phyloP scores from a whole-genome alignment of 305 asterid species.

The Caryopteris hybrid region DNA sequence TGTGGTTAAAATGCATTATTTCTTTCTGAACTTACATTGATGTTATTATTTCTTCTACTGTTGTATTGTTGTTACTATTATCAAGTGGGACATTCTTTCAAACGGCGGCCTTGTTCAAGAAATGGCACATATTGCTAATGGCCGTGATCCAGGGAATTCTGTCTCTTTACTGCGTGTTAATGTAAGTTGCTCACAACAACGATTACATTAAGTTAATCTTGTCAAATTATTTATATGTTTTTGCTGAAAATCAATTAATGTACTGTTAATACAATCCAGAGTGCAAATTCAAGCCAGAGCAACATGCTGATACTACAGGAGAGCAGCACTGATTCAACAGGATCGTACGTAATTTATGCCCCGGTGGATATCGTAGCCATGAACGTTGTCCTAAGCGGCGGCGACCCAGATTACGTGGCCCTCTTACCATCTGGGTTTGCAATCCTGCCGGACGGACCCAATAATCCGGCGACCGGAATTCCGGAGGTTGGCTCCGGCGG shows the following conservation, averaged over 20 bases:
- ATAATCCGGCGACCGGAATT: conserved; percentile 18
- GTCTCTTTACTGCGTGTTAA: conserved; percentile 84
- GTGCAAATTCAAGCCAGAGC: conserved; percentile 89
- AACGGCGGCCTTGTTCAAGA: conserved; percentile 97
- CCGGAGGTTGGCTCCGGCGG: conserved; percentile 62
- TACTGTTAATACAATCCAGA: conserved; percentile 41
- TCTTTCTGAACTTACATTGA: too few relatives aligned
- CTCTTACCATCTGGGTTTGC: conserved; percentile 94
- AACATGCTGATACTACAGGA: conserved; percentile 92
- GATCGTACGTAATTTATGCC: conserved; percentile 85
- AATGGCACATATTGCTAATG: conserved; percentile 96
- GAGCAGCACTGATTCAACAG: conserved; percentile 75
- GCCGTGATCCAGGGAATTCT: conserved; percentile 82
- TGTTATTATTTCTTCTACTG: background rate
- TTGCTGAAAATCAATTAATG: too few relatives aligned
- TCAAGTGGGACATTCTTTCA: conserved; percentile 96
- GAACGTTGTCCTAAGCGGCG: conserved; percentile 88
- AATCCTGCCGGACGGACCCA: conserved; percentile 76
- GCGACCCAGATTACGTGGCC: conserved; percentile 95
- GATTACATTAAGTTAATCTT: background rate
- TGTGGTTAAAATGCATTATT: too few relatives aligned
- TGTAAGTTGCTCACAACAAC: conserved; percentile 37
- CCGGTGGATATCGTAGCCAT: conserved; percentile 88
- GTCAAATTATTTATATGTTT: too few relatives aligned
- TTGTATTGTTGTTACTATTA: background rate